phyloP scores from a whole-genome alignment of 352 stramenopile genomes.

The Peronospora destructor region DNA sequence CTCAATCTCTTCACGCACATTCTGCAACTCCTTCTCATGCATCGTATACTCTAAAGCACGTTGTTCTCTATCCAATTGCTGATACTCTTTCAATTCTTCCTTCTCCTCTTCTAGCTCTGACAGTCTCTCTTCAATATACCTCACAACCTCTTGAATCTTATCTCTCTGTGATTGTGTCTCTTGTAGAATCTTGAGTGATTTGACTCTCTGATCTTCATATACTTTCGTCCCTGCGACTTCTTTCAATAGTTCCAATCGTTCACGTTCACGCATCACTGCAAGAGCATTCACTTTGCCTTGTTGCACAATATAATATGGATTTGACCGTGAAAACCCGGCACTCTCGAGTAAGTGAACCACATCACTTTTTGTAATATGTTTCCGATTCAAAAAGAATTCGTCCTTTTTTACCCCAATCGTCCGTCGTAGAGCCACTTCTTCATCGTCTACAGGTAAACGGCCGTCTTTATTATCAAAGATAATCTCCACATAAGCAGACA shows the following conservation, averaged over 20 bases:
- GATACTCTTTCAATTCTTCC: constrained; percentile 93
- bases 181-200: constrained; percentile 96
- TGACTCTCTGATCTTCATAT: constrained; percentile 96
- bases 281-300: constrained; percentile 99
- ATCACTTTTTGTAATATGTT: constrained; percentile 96
- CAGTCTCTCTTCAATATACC: constrained; percentile 92
- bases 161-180: constrained; percentile 92
- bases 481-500: constrained; percentile 98
- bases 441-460: constrained; percentile 87
- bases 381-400: constrained; percentile 99
- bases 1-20: constrained; percentile 54
- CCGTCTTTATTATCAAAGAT: constrained; percentile 99
- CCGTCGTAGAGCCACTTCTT: constrained; percentile 93
- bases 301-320: constrained; percentile 99
- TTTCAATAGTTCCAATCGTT: constrained; percentile 96
- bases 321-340: constrained; percentile 97
- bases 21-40: constrained; percentile 83
- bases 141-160: constrained; percentile 95
- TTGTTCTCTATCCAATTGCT: constrained; percentile 92
- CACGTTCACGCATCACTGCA: constrained; percentile 96
- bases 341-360: constrained; percentile 97
- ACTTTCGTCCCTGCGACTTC: constrained; percentile 97
- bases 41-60: constrained; percentile 97
- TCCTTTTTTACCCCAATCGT: constrained; percentile 99
- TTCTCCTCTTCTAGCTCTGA: constrained; percentile 98